Evolutionary conservation across 2,329 filamentous ascomycete species (phyloP), one percentile per base, ranked within the genome.

Genomic region (Paecilomyces variotii): DNA sequence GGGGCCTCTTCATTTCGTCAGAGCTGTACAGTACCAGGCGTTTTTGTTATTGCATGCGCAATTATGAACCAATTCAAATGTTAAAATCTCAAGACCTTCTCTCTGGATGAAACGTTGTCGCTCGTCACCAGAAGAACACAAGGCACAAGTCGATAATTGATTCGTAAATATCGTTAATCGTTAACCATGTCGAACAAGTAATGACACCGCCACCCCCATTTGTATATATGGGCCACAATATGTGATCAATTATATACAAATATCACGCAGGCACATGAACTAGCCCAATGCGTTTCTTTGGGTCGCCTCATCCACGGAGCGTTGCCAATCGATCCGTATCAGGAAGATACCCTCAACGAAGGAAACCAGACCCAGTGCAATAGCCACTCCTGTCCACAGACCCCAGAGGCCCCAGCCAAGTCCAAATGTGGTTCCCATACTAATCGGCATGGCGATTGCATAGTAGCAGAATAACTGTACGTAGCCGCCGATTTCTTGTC

Each of bases 381-480:
- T 72, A 0, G 87, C 88, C 5, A 91, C 84, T 24, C 90, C 89
- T 11, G 81, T 78, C 93, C 93, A 97, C 19, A 97, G 78, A 0
- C 93, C 93, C 58, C 84, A 80, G 39, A 97, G 77, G 53, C 85
- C 84, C 91, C 89, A 95, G 24, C 80, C 80, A 2, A 92, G 76
- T 0, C 85, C 87, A 71, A 97, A 96, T 0, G 87, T 88, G 0
- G 88, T 84, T 3, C 83, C 84, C 64, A 97, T 88, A 45, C 87
- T 90, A 34, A 96, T 84, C 0, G 94, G 93, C 74, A 97, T 80
- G 0, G 90, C 93, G 27, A 97, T 82, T 19, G 84, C 78, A 73
- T 97, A 99, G 76, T 97, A 97, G 25, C 87, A 87, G 55, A 91
- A 84, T 2, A 97, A 76, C 68, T 94, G 95, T 6, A 92, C 87